Conservation (phyloP, 1,284 basidiomycete genomes). For the Meira nashicola region DNA sequence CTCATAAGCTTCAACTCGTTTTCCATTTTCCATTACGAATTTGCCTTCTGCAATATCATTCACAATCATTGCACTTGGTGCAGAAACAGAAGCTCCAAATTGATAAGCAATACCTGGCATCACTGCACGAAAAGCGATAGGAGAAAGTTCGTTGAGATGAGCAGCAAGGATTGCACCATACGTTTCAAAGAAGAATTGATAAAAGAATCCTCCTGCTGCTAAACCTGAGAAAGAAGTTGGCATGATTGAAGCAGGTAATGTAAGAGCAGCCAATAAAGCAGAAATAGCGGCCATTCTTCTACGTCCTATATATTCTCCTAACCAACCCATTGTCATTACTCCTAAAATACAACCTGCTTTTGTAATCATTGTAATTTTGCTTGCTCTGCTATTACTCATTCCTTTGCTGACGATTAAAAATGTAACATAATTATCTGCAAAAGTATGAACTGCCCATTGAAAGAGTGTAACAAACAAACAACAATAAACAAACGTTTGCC, state of each 20-base stretch:
- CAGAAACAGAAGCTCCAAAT: not conserved
- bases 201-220: slow-evolving; percentile 1
- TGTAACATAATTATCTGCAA: not conserved
- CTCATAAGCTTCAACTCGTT: not conserved
- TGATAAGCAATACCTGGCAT: slow-evolving; percentile 1
- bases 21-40: not conserved
- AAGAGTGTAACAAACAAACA: too few relatives aligned
- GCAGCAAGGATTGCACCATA: not conserved
- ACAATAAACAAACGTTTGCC: too few relatives aligned
- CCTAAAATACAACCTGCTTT: not conserved
- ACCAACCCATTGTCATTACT: not conserved
- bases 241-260: not conserved
- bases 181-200: not conserved
- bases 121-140: not conserved
- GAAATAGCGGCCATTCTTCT: not conserved
- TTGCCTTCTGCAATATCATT: not conserved
- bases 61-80: not conserved
- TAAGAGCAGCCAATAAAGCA: not conserved
- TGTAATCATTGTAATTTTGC: not conserved
- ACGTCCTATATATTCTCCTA: not conserved
- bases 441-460: too few relatives aligned
- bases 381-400: not conserved
- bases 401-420: not conserved
- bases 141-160: slow-evolving; percentile 2
- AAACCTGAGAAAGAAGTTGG: slow-evolving; percentile 1